Evolutionary conservation across 2,329 filamentous ascomycete species (phyloP).

Genomic region (Pezicula rhizophila): DNA sequence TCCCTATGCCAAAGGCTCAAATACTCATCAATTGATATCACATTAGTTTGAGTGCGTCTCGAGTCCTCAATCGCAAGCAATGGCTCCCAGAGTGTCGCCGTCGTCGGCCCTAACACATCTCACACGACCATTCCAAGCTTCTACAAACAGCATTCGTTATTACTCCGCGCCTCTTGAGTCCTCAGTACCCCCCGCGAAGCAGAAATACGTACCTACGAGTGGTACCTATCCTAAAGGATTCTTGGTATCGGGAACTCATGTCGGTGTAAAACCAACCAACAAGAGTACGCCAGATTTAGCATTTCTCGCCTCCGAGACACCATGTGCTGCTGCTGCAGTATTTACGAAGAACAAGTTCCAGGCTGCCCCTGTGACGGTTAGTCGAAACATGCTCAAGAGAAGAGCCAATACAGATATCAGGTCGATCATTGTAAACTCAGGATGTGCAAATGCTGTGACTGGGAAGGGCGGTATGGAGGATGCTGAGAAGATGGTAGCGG

Average conservation of each 20-base stretch:
- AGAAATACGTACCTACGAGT: slow-evolving; percentile 79
- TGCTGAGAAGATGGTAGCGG: slow-evolving; percentile 74
- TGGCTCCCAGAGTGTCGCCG: slow-evolving; percentile 21
- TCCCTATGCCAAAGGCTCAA: neutral
- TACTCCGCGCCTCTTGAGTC: slow-evolving; percentile 56
- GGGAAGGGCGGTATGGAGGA: slow-evolving; percentile 85
- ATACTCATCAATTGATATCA: neutral
- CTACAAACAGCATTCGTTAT: slow-evolving; percentile 28
- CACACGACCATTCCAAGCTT: slow-evolving; percentile 18
- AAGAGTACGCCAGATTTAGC: slow-evolving; percentile 88
- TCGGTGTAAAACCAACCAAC: slow-evolving; percentile 90
- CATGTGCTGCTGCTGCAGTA: slow-evolving; percentile 82
- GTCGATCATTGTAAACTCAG: slow-evolving; percentile 87
- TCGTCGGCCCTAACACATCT: slow-evolving; percentile 17
- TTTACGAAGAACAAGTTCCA: slow-evolving; percentile 99
- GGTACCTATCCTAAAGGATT: slow-evolving; percentile 92
- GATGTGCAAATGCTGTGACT: slow-evolving; percentile 95
- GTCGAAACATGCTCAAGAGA: slow-evolving; percentile 62
- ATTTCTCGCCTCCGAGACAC: slow-evolving; percentile 77
- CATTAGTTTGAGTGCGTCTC: neutral
- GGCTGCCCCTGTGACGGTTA: slow-evolving; percentile 88
- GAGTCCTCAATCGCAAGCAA: slow-evolving; percentile 9
- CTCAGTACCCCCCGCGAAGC: slow-evolving; percentile 69
- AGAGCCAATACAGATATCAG: slow-evolving; percentile 65
- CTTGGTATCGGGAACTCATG: slow-evolving; percentile 76